Evolutionary conservation across 495 filamentous ascomycete genomes (phyloP).

Genomic region (Thozetella sp.): DNA sequence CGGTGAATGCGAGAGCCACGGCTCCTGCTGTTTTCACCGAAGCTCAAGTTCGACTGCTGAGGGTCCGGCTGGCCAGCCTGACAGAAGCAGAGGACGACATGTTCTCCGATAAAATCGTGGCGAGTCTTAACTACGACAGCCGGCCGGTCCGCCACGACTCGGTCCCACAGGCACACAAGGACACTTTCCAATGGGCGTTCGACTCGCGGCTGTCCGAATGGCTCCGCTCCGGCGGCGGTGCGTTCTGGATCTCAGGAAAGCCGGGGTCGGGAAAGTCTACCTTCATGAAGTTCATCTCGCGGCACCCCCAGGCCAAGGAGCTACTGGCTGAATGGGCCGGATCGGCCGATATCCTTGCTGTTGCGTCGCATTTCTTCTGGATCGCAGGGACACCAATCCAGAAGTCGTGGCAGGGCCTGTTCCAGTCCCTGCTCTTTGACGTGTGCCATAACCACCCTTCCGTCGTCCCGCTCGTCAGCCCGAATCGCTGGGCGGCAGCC

Average conservation of each 20-base stretch:
- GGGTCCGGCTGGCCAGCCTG: background rate
- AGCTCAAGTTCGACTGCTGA: background rate
- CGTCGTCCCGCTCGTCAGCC: constrained; percentile 8
- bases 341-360: background rate
- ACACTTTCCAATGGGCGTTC: constrained; percentile 9
- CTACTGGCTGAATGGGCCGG: constrained; percentile 16
- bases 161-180: constrained; percentile 4
- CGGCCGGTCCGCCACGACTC: background rate
- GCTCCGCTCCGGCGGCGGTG: background rate
- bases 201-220: background rate
- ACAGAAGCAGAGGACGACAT: background rate
- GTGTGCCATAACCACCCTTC: constrained; percentile 21
- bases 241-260: constrained; percentile 30
- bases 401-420: constrained; percentile 38
- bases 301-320: constrained; percentile 3
- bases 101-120: constrained; percentile 3
- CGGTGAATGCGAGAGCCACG: background rate
- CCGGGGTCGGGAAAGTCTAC: constrained; percentile 32
- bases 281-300: constrained; percentile 28
- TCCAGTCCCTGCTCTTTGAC: constrained; percentile 36
- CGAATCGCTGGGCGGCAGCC: constrained; percentile 10
- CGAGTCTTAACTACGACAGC: constrained; percentile 3
- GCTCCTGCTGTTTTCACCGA: background rate
- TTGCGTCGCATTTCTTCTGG: constrained; percentile 30
- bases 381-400: constrained; percentile 25